Conservation (phyloP, 345 rosid genomes). For the Jatropha curcas region DNA sequence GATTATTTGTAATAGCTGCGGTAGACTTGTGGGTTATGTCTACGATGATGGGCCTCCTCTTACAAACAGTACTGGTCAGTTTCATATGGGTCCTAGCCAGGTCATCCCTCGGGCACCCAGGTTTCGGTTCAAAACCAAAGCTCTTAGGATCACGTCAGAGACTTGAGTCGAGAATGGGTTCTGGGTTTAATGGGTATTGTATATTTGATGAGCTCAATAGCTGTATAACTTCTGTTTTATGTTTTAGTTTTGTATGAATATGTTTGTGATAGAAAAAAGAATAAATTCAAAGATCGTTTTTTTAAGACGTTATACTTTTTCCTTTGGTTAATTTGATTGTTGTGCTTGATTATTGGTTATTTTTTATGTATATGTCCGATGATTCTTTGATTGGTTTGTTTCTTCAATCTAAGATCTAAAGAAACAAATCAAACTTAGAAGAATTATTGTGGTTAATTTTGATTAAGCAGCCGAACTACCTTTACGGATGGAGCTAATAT, state of each 20-base stretch:
- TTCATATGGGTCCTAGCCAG: conserved; percentile 82
- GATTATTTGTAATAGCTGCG: conserved; percentile 68
- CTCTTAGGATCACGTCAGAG: conserved; percentile 54
- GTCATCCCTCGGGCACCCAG: conserved; percentile 76
- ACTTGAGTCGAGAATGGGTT: conserved; percentile 41
- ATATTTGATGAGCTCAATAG: not conserved
- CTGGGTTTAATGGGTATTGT: not conserved
- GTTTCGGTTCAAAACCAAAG: conserved; percentile 71
- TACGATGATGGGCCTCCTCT: conserved; percentile 90
- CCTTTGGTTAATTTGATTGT: not conserved
- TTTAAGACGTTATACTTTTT: not conserved
- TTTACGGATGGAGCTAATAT: not conserved
- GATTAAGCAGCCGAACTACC: too few relatives aligned
- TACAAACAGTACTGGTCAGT: conserved; percentile 63
- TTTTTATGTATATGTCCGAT: too few relatives aligned
- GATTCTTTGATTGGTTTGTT: not conserved
- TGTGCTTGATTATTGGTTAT: not conserved
- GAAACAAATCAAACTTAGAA: not conserved
- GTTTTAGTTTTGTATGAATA: not conserved
- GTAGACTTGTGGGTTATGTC: conserved; percentile 53
- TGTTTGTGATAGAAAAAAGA: not conserved
- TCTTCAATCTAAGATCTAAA: not conserved
- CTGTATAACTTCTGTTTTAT: not conserved
- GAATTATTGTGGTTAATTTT: too few relatives aligned
- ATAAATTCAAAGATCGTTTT: not conserved